A percentile compares a stretch with the other conserved stretches of the same genome.
These are phyloP conservation scores for Annulohypoxylon truncatum DNA, from an alignment of 2,329 filamentous ascomycete species.

Conservation along the genomic window DNA sequence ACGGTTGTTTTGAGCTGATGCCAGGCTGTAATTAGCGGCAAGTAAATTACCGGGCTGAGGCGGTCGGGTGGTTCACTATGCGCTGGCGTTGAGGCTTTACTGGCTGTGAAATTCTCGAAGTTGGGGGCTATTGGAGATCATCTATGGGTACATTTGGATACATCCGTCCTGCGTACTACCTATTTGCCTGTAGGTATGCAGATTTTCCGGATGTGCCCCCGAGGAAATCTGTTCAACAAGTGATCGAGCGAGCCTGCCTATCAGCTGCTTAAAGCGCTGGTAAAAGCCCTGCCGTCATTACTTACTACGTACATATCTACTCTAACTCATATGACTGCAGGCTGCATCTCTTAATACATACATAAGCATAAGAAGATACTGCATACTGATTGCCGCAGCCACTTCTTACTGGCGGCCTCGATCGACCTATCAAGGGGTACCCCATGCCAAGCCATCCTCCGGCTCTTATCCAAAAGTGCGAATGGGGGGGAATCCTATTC, in stretches of 20 bases:
- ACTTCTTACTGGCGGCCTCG: conserved; percentile 17
- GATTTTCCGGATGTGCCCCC: conserved; percentile 35
- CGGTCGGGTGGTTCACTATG: conserved; percentile 31
- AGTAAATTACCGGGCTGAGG: conserved; percentile 42
- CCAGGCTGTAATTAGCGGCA: conserved; percentile 40
- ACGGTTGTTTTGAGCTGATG: conserved; percentile 41
- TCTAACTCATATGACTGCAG: conserved; percentile 31
- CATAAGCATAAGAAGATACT: conserved; percentile 25
- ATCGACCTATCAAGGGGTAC: conserved; percentile 24
- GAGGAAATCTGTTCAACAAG: conserved; percentile 23
- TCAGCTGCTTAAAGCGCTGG: conserved; percentile 24
- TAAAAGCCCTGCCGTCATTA: conserved; percentile 24
- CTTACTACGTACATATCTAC: conserved; percentile 32
- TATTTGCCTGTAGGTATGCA: conserved; percentile 12
- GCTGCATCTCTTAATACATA: conserved; percentile 24
- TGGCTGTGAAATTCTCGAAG: conserved; percentile 28
- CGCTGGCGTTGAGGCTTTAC: conserved; percentile 38
- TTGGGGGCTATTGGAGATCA: conserved; percentile 25
- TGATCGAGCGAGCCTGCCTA: conserved; percentile 30
- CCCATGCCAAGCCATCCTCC: conserved; percentile 22
- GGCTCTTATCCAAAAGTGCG: conserved; percentile 18
- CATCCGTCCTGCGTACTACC: too few species aligned
- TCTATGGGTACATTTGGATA: neutral
- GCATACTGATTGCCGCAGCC: conserved; percentile 12
- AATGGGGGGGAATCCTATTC: conserved; percentile 7